Evolutionary conservation across 257 asterid species (phyloP), one percentile per base, ranked within the genome.

Genomic region (Cynanchum wilfordii): DNA sequence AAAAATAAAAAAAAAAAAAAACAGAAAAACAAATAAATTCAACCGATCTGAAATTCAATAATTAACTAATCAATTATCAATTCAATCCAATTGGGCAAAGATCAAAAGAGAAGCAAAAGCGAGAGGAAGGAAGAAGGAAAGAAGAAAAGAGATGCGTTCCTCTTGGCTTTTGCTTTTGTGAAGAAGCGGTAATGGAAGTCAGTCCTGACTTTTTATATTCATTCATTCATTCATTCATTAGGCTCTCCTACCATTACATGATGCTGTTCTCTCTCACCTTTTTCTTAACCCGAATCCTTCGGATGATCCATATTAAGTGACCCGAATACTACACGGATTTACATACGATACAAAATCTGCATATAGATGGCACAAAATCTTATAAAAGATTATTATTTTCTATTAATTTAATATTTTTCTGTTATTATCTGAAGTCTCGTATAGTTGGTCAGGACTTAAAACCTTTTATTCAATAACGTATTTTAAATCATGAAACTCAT

Each of bases 91-190:
- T 45, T 44, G 24, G 12, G 38, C 42, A 24, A 67, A 67, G 10
- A 67, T n/a, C 13, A 20, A 19, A 52, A 52, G 47, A 10, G 12
- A 54, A 40, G 77, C 27, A 38, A 52, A 17, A 36, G 45, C 24
- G 47, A 62, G 45, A 30, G 25, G 42, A 17, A 20, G 3, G 1
- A 51, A 22, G 13, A 45, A 33, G 10, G 1, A 59, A 10, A 13
- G 42, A 60, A 1, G 16, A 42, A 60, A 0, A 25, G 38, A 58
- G 66, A 51, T 8, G 27, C 56, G 36, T 33, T 33, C 70, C 72
- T 47, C 58, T 76, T 29, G 49, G 71, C 6, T 47, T 79, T 45
- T 56, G 42, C 69, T 50, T 64, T 75, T 54, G 45, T 17, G 50
- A 33, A 45, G 7, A 1, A 27, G 5, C 3, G 45, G 56, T 63